Evolutionary conservation across 1,284 basidiomycete genomes (phyloP).

Genomic region (Albatrellus sp.): DNA sequence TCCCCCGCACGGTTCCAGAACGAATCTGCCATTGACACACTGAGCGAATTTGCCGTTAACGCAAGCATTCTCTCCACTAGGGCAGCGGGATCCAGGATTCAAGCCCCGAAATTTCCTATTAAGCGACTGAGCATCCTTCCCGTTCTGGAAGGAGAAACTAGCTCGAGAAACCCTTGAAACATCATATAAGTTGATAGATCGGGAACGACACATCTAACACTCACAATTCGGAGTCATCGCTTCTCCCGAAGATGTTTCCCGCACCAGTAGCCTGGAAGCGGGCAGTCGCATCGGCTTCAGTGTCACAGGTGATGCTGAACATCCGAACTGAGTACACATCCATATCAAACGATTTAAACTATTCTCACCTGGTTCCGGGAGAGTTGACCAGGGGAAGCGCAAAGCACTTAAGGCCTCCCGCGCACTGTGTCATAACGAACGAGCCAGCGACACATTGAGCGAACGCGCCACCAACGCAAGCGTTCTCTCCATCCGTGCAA

Average conservation of each 20-base stretch:
- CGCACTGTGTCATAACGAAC: slow-evolving; percentile 31
- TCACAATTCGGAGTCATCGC: neutral
- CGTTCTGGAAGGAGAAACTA: slow-evolving; percentile 18
- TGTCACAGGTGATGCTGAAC: slow-evolving; percentile 16
- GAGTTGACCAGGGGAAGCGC: slow-evolving; percentile 37
- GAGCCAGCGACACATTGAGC: slow-evolving; percentile 38
- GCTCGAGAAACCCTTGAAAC: neutral
- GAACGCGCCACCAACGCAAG: slow-evolving; percentile 32
- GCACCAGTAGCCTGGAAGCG: too few species aligned
- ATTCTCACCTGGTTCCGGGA: slow-evolving; percentile 22
- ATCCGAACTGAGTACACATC: too few species aligned
- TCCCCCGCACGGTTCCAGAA: slow-evolving; percentile 24
- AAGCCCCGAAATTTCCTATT: slow-evolving; percentile 27
- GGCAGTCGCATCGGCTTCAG: slow-evolving; percentile 13
- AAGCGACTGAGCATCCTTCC: slow-evolving; percentile 25
- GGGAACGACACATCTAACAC: too few species aligned
- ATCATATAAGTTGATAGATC: neutral
- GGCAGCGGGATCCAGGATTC: slow-evolving; percentile 22
- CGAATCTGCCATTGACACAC: slow-evolving; percentile 30
- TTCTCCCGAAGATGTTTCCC: neutral
- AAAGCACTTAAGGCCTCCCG: slow-evolving; percentile 28
- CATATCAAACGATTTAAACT: neutral
- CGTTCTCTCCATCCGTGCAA: slow-evolving; percentile 30
- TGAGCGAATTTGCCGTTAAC: slow-evolving; percentile 14
- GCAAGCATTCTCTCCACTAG: slow-evolving; percentile 24